Evolutionary conservation across 768 basidiomycete species (phyloP).

Genomic region (Hericium alpestre): DNA sequence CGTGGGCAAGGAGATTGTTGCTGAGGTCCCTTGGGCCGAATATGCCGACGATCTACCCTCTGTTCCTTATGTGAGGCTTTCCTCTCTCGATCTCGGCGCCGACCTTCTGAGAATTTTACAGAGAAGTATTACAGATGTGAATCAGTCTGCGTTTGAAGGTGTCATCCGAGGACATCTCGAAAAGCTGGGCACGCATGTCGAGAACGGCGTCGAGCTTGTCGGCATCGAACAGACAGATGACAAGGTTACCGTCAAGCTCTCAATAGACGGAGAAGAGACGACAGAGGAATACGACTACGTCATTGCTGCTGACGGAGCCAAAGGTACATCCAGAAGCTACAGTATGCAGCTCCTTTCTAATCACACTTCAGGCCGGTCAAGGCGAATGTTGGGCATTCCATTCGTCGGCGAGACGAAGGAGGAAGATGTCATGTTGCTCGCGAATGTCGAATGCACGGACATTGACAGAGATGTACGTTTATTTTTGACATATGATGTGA

Average conservation of each 20-base stretch:
- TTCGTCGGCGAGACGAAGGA: conserved; percentile 32
- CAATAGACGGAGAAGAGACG: conserved; percentile 15
- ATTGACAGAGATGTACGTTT: conserved; percentile 20
- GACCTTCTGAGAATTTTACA: background rate
- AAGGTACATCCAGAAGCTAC: conserved; percentile 9
- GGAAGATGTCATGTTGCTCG: conserved; percentile 19
- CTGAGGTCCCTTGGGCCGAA: background rate
- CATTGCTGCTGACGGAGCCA: conserved; percentile 33
- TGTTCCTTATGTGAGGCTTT: background rate
- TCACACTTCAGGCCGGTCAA: conserved; percentile 19
- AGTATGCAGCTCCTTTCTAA: too few species aligned
- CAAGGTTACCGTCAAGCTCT: conserved; percentile 21
- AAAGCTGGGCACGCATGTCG: conserved; percentile 22
- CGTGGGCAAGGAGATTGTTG: background rate
- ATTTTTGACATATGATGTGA: background rate
- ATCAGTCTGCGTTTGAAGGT: conserved; percentile 20
- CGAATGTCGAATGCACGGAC: conserved; percentile 28
- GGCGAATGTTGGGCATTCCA: conserved; percentile 29
- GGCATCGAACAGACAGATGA: conserved; percentile 24
- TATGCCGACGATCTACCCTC: background rate
- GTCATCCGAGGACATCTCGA: conserved; percentile 22
- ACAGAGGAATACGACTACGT: conserved; percentile 25
- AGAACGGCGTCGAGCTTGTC: conserved; percentile 24
- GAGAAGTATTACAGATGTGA: conserved; percentile 14
- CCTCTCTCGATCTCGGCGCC: too few species aligned